These are phyloP conservation scores for Colletotrichum theobromicola DNA, from an alignment of 2,329 filamentous ascomycete species.

Conservation along the genomic window DNA sequence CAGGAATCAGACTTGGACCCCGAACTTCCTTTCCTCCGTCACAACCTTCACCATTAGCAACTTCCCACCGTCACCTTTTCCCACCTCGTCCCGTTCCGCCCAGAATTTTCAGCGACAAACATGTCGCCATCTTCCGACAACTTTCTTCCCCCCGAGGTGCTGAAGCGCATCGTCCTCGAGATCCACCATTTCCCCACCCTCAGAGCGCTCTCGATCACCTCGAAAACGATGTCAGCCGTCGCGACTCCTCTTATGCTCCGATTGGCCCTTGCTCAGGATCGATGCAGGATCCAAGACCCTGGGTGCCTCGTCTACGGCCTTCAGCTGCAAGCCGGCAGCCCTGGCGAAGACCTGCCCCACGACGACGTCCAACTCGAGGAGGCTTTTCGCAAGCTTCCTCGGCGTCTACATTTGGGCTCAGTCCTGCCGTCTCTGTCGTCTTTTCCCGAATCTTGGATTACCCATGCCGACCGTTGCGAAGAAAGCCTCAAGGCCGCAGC, in stretches of 20 bases:
- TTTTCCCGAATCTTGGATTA: neutral
- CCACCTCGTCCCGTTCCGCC: neutral
- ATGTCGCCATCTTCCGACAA: neutral
- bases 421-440: rapidly evolving
- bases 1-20: too few relatives aligned
- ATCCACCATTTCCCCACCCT: neutral
- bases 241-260: neutral
- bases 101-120: neutral
- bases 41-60: neutral
- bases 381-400: neutral
- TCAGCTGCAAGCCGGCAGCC: rapidly evolving
- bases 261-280: neutral
- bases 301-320: neutral
- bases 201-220: neutral
- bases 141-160: neutral
- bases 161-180: neutral
- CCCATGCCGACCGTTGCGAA: neutral
- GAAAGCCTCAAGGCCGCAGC: neutral
- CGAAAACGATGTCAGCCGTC: neutral
- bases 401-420: neutral
- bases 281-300: neutral
- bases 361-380: neutral
- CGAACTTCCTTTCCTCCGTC: too few relatives aligned
- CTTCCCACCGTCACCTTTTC: neutral
- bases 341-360: neutral